A percentile compares a stretch with the other conserved stretches of the same genome.
Conservation (phyloP, 2,329 filamentous ascomycete genomes). For the Leptographium procerum region DNA sequence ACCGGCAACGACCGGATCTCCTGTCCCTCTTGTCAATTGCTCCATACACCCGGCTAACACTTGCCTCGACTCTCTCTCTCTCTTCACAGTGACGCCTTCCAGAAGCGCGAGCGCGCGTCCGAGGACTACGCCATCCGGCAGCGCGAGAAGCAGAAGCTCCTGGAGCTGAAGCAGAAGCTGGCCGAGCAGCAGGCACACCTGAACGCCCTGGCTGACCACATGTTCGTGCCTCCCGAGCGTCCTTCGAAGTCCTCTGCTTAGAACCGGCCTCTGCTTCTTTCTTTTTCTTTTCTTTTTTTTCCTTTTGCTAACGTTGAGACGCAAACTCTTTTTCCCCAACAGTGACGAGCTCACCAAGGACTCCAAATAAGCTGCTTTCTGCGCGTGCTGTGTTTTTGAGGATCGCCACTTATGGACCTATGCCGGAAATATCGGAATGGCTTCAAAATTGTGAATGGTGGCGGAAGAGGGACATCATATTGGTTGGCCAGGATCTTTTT, state of each 20-base stretch:
- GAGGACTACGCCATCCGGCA: constrained; percentile 78
- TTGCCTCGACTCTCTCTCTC: too few species aligned
- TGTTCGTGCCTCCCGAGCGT: constrained; percentile 45
- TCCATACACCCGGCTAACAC: not conserved
- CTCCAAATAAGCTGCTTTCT: constrained; percentile 39
- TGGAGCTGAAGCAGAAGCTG: constrained; percentile 62
- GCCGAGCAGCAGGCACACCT: constrained; percentile 71
- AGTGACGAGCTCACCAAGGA: constrained; percentile 70
- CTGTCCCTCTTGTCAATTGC: not conserved
- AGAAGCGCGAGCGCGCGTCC: constrained; percentile 75
- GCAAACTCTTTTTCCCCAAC: constrained; percentile 3
- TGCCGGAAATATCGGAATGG: not conserved
- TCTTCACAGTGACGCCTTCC: constrained; percentile 68
- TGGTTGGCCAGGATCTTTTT: not conserved
- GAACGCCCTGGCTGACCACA: constrained; percentile 73
- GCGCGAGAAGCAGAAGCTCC: constrained; percentile 85
- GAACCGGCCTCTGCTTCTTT: too few species aligned
- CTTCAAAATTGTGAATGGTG: not conserved
- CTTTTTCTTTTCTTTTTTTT: too few species aligned
- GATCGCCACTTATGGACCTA: not conserved
- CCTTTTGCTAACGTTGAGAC: not conserved
- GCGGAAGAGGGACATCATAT: not conserved
- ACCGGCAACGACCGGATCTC: too few species aligned
- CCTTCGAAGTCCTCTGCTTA: not conserved
- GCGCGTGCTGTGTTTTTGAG: not conserved